Evolutionary conservation across 2,329 filamentous ascomycete species (phyloP).

Genomic region (Sporothrix pallida): DNA sequence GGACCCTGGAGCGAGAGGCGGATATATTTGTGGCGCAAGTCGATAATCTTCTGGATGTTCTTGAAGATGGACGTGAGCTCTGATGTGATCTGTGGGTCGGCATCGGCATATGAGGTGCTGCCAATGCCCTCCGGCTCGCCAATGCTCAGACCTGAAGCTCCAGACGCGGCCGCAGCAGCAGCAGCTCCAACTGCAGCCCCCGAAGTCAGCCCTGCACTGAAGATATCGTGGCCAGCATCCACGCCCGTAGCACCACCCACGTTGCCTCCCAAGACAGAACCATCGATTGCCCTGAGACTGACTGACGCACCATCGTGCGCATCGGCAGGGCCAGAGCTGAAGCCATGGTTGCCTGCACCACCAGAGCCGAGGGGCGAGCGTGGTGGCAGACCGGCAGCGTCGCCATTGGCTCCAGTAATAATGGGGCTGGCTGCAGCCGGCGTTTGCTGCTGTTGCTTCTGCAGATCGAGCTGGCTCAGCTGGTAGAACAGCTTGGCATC

Average conservation of each 20-base stretch:
- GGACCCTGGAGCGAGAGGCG: conserved; percentile 80
- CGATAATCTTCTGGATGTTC: conserved; percentile 88
- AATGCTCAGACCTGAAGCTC: conserved; percentile 44
- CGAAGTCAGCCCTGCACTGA: conserved; percentile 34
- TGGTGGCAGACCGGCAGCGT: conserved; percentile 19
- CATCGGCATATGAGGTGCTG: conserved; percentile 70
- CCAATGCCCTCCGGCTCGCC: conserved; percentile 65
- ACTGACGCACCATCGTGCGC: conserved; percentile 29
- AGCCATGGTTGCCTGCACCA: background rate
- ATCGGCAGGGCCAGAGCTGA: conserved; percentile 15
- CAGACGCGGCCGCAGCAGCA: conserved; percentile 36
- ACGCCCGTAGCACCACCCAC: conserved; percentile 36
- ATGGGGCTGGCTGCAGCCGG: conserved; percentile 54
- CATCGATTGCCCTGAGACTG: conserved; percentile 30
- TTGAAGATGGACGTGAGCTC: conserved; percentile 87
- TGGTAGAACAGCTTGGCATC: conserved; percentile 98
- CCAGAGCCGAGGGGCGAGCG: conserved; percentile 33
- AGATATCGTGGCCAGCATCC: conserved; percentile 35
- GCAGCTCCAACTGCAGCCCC: conserved; percentile 20
- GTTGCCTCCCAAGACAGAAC: conserved; percentile 35
- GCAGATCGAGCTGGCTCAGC: conserved; percentile 72
- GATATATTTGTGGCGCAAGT: conserved; percentile 88
- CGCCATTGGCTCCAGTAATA: conserved; percentile 39
- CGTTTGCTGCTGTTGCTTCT: conserved; percentile 45
- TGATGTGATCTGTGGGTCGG: conserved; percentile 78